Base-by-base conservation (phyloP, 1,284 basidiomycete genomes). In the Ustilago curta region DNA sequence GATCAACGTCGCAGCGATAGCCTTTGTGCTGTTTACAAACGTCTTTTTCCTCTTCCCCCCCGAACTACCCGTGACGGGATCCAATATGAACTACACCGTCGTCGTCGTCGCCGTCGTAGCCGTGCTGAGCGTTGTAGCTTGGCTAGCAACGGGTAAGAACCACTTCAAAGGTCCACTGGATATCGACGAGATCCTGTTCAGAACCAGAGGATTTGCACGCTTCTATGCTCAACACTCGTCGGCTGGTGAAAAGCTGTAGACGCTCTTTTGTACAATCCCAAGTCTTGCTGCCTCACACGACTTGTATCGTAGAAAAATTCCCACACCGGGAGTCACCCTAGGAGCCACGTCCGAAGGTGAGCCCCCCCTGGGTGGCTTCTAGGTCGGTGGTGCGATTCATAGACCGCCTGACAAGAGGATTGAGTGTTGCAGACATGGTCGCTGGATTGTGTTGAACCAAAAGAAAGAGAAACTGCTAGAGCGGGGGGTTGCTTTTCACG, bases 1-100 rank as follows among this genome's bases (percentile, higher is more conserved):
- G 66, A 81, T 84, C 74, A 88, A 88, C 62, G 45, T 84, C 35
- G 82, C 85, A 45, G 85, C 85, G 0, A 72, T 88, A 32, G 55
- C 73, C 11, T 88, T 88, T 67, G 84, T 84, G 3, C 44, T 82
- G 18, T 63, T 87, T 40, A 88, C 87, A 6, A 83, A 83, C 21
- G 84, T 87, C 23, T 87, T 87, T 81, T 88, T 88, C 85, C 69
- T 87, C 29, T 87, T 88, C 85, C 87, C 87, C 4, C 86, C 87
- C 8, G 84, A 80, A 14, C 57, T 86, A 0, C 86, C 86, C 8
- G 84, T 86, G 4, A 82, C 78, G 4, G 84, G 82, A 7, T 70
- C 71, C 16, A 84, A 79, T 54, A 87, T 87, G 87, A 87, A 87
- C 76, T 88, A 87, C 68, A 83, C 83, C 14, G 64, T 86, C 8